A percentile compares a stretch with the other conserved stretches of the same genome.
These are phyloP conservation scores for Maudiozyma serrabonitensis DNA, from an alignment of 805 yeast genomes.

Conservation along the genomic window DNA sequence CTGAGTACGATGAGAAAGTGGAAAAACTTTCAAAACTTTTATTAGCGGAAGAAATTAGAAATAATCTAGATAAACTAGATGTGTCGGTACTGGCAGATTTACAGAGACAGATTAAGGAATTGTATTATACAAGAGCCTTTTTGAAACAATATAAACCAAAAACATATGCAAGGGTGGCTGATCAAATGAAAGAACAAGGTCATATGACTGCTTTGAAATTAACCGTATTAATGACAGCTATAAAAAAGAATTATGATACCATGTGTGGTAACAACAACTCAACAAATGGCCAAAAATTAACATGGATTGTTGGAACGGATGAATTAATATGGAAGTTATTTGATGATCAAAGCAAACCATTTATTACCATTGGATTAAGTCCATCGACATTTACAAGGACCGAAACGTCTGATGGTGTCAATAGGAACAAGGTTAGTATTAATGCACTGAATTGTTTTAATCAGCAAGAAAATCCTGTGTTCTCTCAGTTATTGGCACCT, in stretches of 20 bases:
- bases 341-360: constrained; percentile 38
- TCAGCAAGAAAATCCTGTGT: constrained; percentile 37
- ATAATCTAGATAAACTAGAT: constrained; percentile 25
- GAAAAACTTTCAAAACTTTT: constrained; percentile 42
- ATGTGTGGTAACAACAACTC: constrained; percentile 15
- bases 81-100: constrained; percentile 41
- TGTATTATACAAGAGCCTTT: constrained; percentile 32
- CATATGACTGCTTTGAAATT: constrained; percentile 31
- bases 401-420: constrained; percentile 45
- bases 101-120: constrained; percentile 37
- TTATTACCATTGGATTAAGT: constrained; percentile 45
- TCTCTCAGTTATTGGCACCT: constrained; percentile 45
- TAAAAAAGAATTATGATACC: constrained; percentile 29
- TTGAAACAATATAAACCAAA: constrained; percentile 31
- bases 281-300: constrained; percentile 25
- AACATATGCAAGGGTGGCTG: constrained; percentile 30
- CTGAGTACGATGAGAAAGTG: constrained; percentile 32
- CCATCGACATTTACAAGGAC: constrained; percentile 38
- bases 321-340: constrained; percentile 50
- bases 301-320: constrained; percentile 43
- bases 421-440: constrained; percentile 38
- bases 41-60: constrained; percentile 44
- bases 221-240: constrained; percentile 36
- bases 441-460: constrained; percentile 44
- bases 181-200: constrained; percentile 30